A percentile compares a stretch with the other conserved stretches of the same genome.
Conservation (phyloP, 164 flowering plant species). For the Chloranthus sessilifolius region DNA sequence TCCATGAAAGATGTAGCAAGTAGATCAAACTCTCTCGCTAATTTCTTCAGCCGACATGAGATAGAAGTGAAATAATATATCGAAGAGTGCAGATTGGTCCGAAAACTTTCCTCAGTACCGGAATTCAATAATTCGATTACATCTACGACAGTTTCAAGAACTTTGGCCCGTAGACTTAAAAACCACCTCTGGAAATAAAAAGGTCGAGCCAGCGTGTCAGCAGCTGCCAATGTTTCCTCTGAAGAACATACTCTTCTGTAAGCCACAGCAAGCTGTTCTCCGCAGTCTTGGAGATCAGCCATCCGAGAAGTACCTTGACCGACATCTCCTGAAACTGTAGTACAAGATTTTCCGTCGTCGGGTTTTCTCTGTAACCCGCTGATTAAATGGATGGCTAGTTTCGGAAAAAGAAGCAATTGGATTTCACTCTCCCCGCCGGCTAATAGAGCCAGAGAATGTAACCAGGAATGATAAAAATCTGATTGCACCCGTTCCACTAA, state of each 20-base stretch:
- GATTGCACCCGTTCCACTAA: slow-evolving; percentile 39
- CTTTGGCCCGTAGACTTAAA: slow-evolving; percentile 42
- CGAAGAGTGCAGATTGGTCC: slow-evolving; percentile 11
- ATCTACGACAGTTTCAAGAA: slow-evolving; percentile 36
- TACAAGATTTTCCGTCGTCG: slow-evolving; percentile 3
- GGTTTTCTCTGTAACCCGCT: slow-evolving; percentile 17
- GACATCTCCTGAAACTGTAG: slow-evolving; percentile 14
- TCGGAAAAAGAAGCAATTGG: slow-evolving; percentile 25
- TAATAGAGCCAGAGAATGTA: slow-evolving; percentile 41
- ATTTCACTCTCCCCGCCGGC: slow-evolving; percentile 46
- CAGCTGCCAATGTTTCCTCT: slow-evolving; percentile 25
- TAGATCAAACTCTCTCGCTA: slow-evolving; percentile 63
- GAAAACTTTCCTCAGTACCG: slow-evolving; percentile 11
- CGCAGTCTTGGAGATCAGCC: slow-evolving; percentile 8
- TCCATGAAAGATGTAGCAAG: slow-evolving; percentile 51
- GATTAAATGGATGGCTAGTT: slow-evolving; percentile 13
- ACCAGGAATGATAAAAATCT: slow-evolving; percentile 41
- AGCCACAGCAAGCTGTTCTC: slow-evolving; percentile 26
- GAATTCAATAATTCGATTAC: slow-evolving; percentile 29
- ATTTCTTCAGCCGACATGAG: slow-evolving; percentile 35
- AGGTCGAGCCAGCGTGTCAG: slow-evolving; percentile 14
- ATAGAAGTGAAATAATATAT: slow-evolving; percentile 19
- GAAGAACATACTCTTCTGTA: slow-evolving; percentile 26
- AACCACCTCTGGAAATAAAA: slow-evolving; percentile 80
- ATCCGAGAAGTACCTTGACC: slow-evolving; percentile 10